Percentiles rank a stretch among this genome's conserved stretches.
These are phyloP conservation scores for Mucor saturninus DNA, from an alignment of 371 early-diverging fungal genomes.

Conservation along the genomic window DNA sequence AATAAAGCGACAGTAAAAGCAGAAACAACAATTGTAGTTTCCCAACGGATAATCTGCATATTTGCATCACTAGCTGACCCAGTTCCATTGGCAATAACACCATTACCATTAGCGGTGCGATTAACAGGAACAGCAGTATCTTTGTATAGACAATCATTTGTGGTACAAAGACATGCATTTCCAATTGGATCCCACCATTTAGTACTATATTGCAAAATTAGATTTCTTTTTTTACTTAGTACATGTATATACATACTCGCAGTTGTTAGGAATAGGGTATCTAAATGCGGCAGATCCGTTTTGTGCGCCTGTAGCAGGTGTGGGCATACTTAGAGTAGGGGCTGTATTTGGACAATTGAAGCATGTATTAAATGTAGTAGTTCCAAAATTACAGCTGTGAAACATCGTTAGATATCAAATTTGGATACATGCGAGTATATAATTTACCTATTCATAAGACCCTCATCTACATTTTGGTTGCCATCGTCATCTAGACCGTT, in stretches of 20 bases:
- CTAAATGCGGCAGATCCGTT: conserved; percentile 51
- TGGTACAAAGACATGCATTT: conserved; percentile 53
- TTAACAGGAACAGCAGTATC: conserved; percentile 47
- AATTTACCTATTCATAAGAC: conserved; percentile 41
- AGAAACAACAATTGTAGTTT: background rate
- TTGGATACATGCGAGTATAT: background rate
- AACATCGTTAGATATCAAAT: background rate
- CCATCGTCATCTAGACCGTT: conserved; percentile 72
- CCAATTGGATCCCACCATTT: conserved; percentile 75
- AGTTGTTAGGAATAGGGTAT: conserved; percentile 60
- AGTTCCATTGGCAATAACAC: conserved; percentile 18
- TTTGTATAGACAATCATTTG: conserved; percentile 51
- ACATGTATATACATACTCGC: conserved; percentile 55
- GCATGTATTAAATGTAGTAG: conserved; percentile 65
- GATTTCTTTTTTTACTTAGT: background rate
- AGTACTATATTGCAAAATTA: conserved; percentile 30
- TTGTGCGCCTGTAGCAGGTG: conserved; percentile 47
- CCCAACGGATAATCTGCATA: background rate
- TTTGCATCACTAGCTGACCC: conserved; percentile 11
- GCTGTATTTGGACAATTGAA: conserved; percentile 67
- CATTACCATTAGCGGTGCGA: conserved; percentile 10
- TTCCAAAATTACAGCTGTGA: conserved; percentile 57
- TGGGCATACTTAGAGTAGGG: conserved; percentile 58
- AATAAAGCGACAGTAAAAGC: background rate
- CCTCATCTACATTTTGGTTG: conserved; percentile 49